A percentile compares a stretch with the other conserved stretches of the same genome.
Conservation (phyloP, 2,329 filamentous ascomycete species). For the Penicillium decumbens region DNA sequence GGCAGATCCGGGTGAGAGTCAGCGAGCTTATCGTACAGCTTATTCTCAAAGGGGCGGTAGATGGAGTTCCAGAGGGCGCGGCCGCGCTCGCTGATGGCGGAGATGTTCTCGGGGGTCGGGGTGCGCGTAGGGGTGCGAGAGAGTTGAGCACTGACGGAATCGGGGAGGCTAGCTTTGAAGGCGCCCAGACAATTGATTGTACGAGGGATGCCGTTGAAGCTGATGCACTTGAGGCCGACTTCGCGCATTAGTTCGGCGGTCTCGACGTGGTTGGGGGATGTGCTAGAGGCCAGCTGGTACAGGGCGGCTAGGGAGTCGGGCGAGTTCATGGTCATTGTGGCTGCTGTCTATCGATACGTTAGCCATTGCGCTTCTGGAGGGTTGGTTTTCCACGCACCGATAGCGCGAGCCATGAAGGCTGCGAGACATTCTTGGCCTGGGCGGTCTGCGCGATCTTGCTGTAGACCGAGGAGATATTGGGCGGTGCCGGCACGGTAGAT, state of each 20-base stretch:
- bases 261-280: constrained; percentile 25
- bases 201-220: constrained; percentile 62
- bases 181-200: constrained; percentile 76
- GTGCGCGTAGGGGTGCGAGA: constrained; percentile 54
- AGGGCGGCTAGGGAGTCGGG: constrained; percentile 55
- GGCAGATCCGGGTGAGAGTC: constrained; percentile 76
- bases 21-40: constrained; percentile 66
- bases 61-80: constrained; percentile 68
- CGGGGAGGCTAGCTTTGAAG: constrained; percentile 61
- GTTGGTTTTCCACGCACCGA: constrained; percentile 46
- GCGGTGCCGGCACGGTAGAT: constrained; percentile 60
- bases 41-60: constrained; percentile 68
- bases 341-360: constrained; percentile 56
- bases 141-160: constrained; percentile 51
- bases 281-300: constrained; percentile 15
- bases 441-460: constrained; percentile 61
- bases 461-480: constrained; percentile 61
- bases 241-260: constrained; percentile 42
- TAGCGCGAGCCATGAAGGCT: constrained; percentile 62
- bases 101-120: constrained; percentile 52
- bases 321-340: constrained; percentile 82
- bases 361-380: background rate
- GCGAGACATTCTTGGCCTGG: constrained; percentile 56
- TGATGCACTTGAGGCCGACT: constrained; percentile 47
- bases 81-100: constrained; percentile 55